Percentiles rank a stretch among this genome's conserved stretches.
Conservation (phyloP, 2,329 filamentous ascomycete species). For the Colletotrichum cordylinicola region DNA sequence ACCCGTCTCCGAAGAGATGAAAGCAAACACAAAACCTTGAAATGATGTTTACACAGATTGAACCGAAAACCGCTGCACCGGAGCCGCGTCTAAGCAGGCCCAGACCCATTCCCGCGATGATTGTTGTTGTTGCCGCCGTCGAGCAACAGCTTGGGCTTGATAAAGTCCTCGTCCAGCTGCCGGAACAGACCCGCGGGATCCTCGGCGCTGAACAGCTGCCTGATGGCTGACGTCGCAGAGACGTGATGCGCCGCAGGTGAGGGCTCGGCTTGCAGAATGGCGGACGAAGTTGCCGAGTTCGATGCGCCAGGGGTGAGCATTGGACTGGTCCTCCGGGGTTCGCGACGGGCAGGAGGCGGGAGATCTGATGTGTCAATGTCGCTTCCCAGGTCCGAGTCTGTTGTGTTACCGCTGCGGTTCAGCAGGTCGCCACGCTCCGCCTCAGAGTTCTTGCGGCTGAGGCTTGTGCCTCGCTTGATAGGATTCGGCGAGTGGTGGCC, state of each 20-base stretch:
- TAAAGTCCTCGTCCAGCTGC: slow-evolving; percentile 93
- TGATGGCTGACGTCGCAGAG: slow-evolving; percentile 78
- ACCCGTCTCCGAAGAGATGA: background rate
- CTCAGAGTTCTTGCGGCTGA: slow-evolving; percentile 59
- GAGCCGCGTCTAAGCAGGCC: background rate
- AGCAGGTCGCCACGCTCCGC: slow-evolving; percentile 64
- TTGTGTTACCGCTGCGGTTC: slow-evolving; percentile 48
- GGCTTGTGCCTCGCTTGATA: slow-evolving; percentile 48
- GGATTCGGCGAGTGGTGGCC: slow-evolving; percentile 57
- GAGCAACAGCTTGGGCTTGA: slow-evolving; percentile 88
- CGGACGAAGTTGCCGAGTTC: slow-evolving; percentile 20
- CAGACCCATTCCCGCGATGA: slow-evolving; percentile 10
- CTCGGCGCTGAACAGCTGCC: slow-evolving; percentile 81
- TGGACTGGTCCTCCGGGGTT: slow-evolving; percentile 45
- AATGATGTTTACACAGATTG: background rate
- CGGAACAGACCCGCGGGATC: slow-evolving; percentile 91
- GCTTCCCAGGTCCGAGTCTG: slow-evolving; percentile 65
- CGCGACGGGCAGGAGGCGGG: slow-evolving; percentile 62
- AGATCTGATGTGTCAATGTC: slow-evolving; percentile 73
- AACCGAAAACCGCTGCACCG: background rate
- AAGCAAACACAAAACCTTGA: background rate
- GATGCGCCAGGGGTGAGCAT: slow-evolving; percentile 29
- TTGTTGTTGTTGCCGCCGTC: slow-evolving; percentile 60
- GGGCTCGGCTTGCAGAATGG: slow-evolving; percentile 21
- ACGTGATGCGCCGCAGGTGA: slow-evolving; percentile 46